phyloP scores from a whole-genome alignment of 108 stramenopile genomes.

The Chaetoceros tenuissimus region DNA sequence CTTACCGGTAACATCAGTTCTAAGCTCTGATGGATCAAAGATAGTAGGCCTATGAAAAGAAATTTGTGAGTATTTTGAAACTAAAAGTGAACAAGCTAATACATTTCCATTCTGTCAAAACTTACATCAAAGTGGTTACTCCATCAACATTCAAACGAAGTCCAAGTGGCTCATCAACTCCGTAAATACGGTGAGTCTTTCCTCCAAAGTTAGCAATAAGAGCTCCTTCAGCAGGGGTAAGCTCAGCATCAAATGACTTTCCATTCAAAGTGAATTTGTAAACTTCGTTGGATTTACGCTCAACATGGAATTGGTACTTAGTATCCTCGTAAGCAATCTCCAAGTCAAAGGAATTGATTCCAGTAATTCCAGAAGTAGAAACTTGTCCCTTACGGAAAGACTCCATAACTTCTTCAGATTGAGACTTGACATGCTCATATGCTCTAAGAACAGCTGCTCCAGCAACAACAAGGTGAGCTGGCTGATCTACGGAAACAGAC shows the following conservation, averaged over 20 bases:
- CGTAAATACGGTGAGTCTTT: conserved; percentile 84
- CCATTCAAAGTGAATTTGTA: conserved; percentile 71
- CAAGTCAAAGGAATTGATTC: conserved; percentile 82
- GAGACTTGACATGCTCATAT: conserved; percentile 72
- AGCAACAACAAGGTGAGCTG: conserved; percentile 75
- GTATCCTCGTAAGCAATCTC: conserved; percentile 89
- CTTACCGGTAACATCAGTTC: conserved; percentile 96
- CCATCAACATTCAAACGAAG: conserved; percentile 83
- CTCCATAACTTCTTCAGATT: conserved; percentile 57
- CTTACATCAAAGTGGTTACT: conserved; percentile 78
- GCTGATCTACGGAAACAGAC: conserved; percentile 60
- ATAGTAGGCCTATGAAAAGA: conserved; percentile 68
- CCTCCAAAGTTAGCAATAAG: conserved; percentile 90
- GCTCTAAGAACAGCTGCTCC: conserved; percentile 88
- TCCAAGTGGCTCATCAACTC: conserved; percentile 95
- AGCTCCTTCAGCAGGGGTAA: conserved; percentile 87
- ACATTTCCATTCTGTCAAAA: neutral
- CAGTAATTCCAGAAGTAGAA: conserved; percentile 65
- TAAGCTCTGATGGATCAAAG: conserved; percentile 94
- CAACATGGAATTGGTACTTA: conserved; percentile 89
- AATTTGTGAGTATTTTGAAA: conserved; percentile 1
- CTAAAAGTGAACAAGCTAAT: neutral
- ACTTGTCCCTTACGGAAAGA: conserved; percentile 90
- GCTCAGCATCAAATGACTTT: conserved; percentile 54
- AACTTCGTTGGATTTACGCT: conserved; percentile 67